Conservation (phyloP, 78 protist genomes). For the Tieghemostelium lacteum region DNA sequence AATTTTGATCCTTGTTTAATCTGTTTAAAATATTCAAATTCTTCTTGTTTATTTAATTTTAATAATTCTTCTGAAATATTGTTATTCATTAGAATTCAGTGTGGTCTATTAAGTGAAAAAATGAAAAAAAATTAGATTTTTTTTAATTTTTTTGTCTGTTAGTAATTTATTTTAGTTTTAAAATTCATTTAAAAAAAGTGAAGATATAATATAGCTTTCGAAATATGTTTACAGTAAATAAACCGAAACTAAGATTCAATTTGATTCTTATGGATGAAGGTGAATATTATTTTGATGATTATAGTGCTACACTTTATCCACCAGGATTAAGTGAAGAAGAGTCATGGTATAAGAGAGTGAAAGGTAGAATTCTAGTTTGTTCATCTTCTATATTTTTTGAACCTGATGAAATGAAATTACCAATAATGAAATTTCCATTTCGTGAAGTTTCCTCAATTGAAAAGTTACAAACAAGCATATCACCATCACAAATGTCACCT, state of each 20-base stretch:
- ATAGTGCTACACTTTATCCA: conserved; percentile 75
- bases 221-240: conserved; percentile 65
- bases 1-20: neutral
- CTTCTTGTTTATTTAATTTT: conserved; percentile 49
- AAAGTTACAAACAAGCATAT: neutral
- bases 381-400: conserved; percentile 84
- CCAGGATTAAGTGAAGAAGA: conserved; percentile 50
- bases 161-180: no score
- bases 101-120: no score
- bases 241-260: conserved; percentile 66
- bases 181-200: no score
- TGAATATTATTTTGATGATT: conserved; percentile 85
- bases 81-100: no score
- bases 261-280: conserved; percentile 83
- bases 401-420: conserved; percentile 73
- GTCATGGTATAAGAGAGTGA: conserved; percentile 41
- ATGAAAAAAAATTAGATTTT: no score
- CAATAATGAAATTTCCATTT: conserved; percentile 73
- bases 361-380: conserved; percentile 80
- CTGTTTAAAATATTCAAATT: conserved; percentile 28
- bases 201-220: no score
- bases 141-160: no score
- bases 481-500: no score
- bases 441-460: conserved; percentile 33
- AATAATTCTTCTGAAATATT: no score